Percentiles rank a stretch among this genome's conserved stretches.
phyloP scores from a whole-genome alignment of 148 eudicot genomes.

The Diospyros kaki region DNA sequence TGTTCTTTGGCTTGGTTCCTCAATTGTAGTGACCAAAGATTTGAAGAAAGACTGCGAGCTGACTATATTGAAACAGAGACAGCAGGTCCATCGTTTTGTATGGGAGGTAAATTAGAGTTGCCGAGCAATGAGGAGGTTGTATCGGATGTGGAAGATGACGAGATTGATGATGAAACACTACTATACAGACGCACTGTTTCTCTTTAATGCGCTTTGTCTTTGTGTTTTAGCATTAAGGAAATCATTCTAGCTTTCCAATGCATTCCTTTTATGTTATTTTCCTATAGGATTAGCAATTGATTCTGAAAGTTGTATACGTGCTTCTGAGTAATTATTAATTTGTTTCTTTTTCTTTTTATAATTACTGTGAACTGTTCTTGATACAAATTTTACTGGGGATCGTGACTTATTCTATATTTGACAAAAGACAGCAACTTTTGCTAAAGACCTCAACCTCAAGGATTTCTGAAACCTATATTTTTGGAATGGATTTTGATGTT shows the following conservation, averaged over 20 bases:
- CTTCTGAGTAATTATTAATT: not conserved
- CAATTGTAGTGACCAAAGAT: slow-evolving; percentile 86
- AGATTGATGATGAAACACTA: slow-evolving; percentile 72
- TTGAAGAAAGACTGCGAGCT: slow-evolving; percentile 75
- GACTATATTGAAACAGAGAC: slow-evolving; percentile 58
- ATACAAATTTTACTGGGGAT: no score
- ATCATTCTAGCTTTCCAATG: not conserved
- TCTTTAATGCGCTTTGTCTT: slow-evolving; percentile 29
- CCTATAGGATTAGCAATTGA: not conserved
- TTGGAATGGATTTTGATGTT: no score
- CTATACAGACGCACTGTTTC: slow-evolving; percentile 89
- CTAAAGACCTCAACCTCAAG: no score
- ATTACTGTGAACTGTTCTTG: no score
- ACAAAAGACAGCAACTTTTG: no score
- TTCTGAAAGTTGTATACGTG: not conserved
- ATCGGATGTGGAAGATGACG: slow-evolving; percentile 66
- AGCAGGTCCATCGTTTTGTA: slow-evolving; percentile 60
- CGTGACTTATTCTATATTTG: no score
- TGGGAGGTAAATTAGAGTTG: slow-evolving; percentile 88
- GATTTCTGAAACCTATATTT: no score
- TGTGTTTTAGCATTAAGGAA: not conserved
- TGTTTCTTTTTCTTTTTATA: not conserved
- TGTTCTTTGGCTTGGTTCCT: slow-evolving; percentile 79
- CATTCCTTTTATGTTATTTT: slow-evolving; percentile 2
- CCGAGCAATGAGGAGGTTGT: slow-evolving; percentile 51